phyloP scores from a whole-genome alignment of 371 early-diverging fungal species.

The Massospora cicadina region DNA sequence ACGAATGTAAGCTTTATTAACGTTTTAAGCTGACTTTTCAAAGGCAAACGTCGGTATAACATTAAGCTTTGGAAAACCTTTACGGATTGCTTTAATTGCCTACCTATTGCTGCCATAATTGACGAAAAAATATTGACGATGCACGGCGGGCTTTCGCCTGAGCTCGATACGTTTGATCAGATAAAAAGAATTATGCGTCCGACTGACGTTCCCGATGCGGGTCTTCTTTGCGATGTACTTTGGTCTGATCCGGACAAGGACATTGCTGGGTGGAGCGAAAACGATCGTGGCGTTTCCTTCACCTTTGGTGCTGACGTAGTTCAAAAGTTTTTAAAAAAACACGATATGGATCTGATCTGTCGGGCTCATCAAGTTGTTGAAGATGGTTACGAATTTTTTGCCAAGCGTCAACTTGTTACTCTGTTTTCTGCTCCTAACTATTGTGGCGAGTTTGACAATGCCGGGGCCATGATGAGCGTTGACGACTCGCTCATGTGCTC shows the following conservation, averaged over 20 bases:
- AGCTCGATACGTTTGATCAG: slow-evolving; percentile 76
- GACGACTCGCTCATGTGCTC: slow-evolving; percentile 77
- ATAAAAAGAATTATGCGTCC: slow-evolving; percentile 83
- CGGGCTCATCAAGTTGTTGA: slow-evolving; percentile 98
- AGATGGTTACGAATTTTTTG: slow-evolving; percentile 98
- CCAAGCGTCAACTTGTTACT: slow-evolving; percentile 83
- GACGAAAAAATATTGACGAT: slow-evolving; percentile 96
- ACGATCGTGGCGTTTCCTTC: slow-evolving; percentile 95
- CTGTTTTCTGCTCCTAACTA: slow-evolving; percentile 97
- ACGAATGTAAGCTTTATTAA: slow-evolving; percentile 50
- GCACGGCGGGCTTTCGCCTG: slow-evolving; percentile 96
- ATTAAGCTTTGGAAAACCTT: slow-evolving; percentile 95
- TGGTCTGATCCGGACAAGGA: slow-evolving; percentile 82
- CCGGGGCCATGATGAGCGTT: slow-evolving; percentile 90
- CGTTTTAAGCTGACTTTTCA: slow-evolving; percentile 11
- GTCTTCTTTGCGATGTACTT: slow-evolving; percentile 66
- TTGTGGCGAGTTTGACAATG: slow-evolving; percentile 97
- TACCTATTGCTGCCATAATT: slow-evolving; percentile 93
- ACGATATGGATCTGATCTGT: slow-evolving; percentile 85
- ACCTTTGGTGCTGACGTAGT: slow-evolving; percentile 88
- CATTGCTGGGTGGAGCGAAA: slow-evolving; percentile 84
- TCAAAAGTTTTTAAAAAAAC: slow-evolving; percentile 68
- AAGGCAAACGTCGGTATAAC: slow-evolving; percentile 72
- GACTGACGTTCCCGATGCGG: slow-evolving; percentile 95
- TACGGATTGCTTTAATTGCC: slow-evolving; percentile 93